Base-by-base conservation (phyloP, 306 rosid genomes). In the Rosa rugosa region DNA sequence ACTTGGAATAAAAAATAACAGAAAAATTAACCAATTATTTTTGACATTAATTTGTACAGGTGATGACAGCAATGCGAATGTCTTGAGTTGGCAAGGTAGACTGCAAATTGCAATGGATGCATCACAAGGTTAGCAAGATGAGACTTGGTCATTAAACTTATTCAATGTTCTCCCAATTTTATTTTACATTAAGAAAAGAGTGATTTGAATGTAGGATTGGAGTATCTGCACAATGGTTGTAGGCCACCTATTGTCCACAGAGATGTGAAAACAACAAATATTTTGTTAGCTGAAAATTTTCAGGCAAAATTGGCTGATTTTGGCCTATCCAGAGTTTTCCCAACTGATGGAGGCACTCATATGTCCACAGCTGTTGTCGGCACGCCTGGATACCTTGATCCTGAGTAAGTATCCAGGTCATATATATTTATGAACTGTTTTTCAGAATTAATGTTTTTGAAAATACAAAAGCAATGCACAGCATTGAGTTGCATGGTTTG, bases 241-340 rank as follows among this genome's bases (percentile, higher is more conserved):
- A 80, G 25, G 53, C 85, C 87, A 62, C 75, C 85, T 11, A 86
- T 79, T n/a, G 78, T 76, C 31, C 85, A 86, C 63, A 68, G 85
- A 76, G 86, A 84, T 63, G 84, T 81, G 27, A 87, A 84, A 60
- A 71, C 85, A 7, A 31, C 80, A 62, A 84, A 84, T 67, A 87
- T 87, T 45, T 73, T 81, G 80, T 27, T 87, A 17, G 71, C 71
- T 9, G 84, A 86, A 5, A 83, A 45, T 31, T 81, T 86, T 20
- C 78, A 84, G 68, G 85, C 85, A 45, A 86, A 81, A 79, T 70
- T 86, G 13, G 85, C 82, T 2, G 89, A 86, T 68, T 83, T 86
- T 62, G 85, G 89, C 4, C 73, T 86, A 13, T 80, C 87, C 11
- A 83, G 50, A 75, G 74, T 59, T 72, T 81, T 81, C 64, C 83